Evolutionary conservation across 805 yeast genomes (phyloP).

Genomic region (Starmerella kuoi): DNA sequence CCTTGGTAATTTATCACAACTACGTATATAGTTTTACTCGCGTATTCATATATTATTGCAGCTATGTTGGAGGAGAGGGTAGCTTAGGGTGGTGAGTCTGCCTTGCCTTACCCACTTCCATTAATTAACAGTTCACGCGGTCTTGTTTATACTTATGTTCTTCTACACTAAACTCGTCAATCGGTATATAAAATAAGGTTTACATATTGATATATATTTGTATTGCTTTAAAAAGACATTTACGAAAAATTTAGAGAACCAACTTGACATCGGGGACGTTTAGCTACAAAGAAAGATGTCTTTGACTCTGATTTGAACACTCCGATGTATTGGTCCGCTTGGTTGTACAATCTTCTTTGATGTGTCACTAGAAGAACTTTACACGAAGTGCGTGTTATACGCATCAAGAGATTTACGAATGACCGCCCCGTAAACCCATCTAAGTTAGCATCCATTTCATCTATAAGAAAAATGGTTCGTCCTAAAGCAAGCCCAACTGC

Average conservation of each 20-base stretch:
- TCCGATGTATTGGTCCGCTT: neutral
- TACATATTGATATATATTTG: no score
- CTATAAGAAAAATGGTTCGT: neutral
- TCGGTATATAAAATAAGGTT: no score
- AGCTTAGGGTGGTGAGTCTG: no score
- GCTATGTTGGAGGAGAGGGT: no score
- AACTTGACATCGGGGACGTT: neutral
- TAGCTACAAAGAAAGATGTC: neutral
- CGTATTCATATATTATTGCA: no score
- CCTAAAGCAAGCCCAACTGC: neutral
- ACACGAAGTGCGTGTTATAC: neutral
- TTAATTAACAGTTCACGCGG: no score
- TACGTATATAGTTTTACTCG: no score
- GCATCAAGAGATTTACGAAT: neutral
- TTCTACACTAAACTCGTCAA: no score
- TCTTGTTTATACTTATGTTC: no score
- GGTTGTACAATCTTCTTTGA: neutral
- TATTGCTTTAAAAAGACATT: no score
- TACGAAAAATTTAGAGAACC: neutral
- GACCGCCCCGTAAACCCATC: neutral
- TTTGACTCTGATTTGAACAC: neutral
- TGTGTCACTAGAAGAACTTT: neutral
- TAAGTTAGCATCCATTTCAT: slow-evolving; percentile 1
- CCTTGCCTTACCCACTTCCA: no score
- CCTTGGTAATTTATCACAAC: neutral